Evolutionary conservation across 768 basidiomycete species (phyloP), one percentile per base, ranked within the genome.

Genomic region (Mycena rosella): DNA sequence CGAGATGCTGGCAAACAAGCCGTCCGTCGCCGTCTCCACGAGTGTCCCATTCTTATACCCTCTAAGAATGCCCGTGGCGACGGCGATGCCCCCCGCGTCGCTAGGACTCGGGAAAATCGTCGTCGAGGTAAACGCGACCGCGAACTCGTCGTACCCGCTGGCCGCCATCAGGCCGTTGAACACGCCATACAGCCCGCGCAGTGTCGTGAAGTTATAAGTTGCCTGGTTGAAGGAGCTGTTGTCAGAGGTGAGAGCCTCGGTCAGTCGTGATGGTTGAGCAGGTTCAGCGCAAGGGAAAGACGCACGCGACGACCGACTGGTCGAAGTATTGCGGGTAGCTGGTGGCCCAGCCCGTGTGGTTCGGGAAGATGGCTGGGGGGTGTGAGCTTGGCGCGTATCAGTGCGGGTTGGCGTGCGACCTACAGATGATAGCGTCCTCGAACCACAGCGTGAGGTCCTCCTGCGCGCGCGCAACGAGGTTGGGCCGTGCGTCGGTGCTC

Each of bases 291-390:
- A n/a, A 38, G 38, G 38, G 38, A 38, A 32, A 14, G 24, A 36
- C 57, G 44, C 18, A 59, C 57, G 57, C 57, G 22, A 59, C 57
- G n/a, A 59, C 44, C 6, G 57, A 34, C 22, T 59, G 29, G 22
- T 59, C 34, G 32, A 59, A 59, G 32, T 30, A 32, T 24, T 59
- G 44, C n/a, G 29, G 26, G 32, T 59, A 59, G n/a, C 57, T 59
- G 29, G 44, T 59, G 20, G 47, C 57, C 57, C 57, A 59, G 29
- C 57, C 45, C 40, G 57, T 59, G 45, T 59, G 57, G 45, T 59
- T 48, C 4, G 57, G 57, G 32, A 59, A 59, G 29, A 59, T 32
- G 22, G 30, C 57, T 59, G 49, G 49, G 27, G n/a, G 13, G 48
- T 9, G 20, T 49, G 4, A 49, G 38, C 2, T 11, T n/a, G n/a